A percentile compares a stretch with the other conserved stretches of the same genome.
Conservation (phyloP, 495 filamentous ascomycete genomes). For the Pseudevernia furfuracea region DNA sequence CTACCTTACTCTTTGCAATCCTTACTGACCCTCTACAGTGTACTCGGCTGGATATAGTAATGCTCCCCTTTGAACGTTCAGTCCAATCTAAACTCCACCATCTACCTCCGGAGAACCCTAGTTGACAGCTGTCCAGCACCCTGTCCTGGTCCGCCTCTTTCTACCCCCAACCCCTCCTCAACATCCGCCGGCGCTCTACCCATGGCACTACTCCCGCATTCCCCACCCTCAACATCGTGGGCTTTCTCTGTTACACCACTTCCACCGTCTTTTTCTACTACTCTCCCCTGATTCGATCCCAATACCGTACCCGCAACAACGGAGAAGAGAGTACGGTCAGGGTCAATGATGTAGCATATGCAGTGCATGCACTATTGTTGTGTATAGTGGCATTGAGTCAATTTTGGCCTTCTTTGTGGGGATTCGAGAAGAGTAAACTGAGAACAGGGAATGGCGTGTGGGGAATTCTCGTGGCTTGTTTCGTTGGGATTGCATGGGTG, state of each 20-base stretch:
- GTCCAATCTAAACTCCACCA: not conserved
- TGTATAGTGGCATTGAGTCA: constrained; percentile 62
- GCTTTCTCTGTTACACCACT: constrained; percentile 71
- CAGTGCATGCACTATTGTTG: constrained; percentile 65
- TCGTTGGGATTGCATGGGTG: constrained; percentile 50
- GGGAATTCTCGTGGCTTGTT: constrained; percentile 57
- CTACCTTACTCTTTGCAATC: not conserved
- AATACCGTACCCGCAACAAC: constrained; percentile 75
- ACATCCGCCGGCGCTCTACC: constrained; percentile 66
- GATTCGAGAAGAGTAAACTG: constrained; percentile 53
- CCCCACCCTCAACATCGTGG: constrained; percentile 71
- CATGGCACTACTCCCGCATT: constrained; percentile 81
- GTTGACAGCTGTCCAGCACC: constrained; percentile 36
- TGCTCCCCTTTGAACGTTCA: not conserved
- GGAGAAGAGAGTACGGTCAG: constrained; percentile 52
- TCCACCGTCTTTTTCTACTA: constrained; percentile 69
- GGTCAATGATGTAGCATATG: constrained; percentile 85
- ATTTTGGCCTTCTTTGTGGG: constrained; percentile 58
- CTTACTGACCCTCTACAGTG: constrained; percentile 19
- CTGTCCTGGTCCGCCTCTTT: constrained; percentile 81
- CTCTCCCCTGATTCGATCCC: constrained; percentile 63
- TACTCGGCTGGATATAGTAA: constrained; percentile 36
- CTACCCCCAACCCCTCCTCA: constrained; percentile 81
- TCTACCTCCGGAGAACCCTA: not conserved
- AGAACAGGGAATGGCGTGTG: constrained; percentile 57